Evolutionary conservation across 192 early-diverging fungal species (phyloP).

Genomic region (Coemansia sp.): DNA sequence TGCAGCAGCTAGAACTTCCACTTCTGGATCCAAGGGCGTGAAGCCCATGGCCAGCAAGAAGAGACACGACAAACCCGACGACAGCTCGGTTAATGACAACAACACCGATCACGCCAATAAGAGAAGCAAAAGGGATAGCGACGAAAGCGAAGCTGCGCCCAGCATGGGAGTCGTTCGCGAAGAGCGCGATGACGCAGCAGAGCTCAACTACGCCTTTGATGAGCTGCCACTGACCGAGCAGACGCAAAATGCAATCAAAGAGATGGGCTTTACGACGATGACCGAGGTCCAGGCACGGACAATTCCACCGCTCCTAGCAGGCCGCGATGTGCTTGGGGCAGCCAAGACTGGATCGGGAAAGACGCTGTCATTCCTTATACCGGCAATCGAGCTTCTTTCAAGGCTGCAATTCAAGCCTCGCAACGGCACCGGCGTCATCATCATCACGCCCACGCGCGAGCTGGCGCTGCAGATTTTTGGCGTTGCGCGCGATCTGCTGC

Average conservation of each 20-base stretch:
- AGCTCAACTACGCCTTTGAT: slow-evolving; percentile 62
- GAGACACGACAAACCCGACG: slow-evolving; percentile 9
- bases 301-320: slow-evolving; percentile 93
- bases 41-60: slow-evolving; percentile 14
- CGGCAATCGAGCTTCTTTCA: slow-evolving; percentile 87
- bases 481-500: slow-evolving; percentile 92
- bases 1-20: slow-evolving; percentile 1
- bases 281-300: slow-evolving; percentile 96
- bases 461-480: slow-evolving; percentile 98
- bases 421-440: slow-evolving; percentile 92
- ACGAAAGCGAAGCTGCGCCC: background rate
- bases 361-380: slow-evolving; percentile 95
- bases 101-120: slow-evolving; percentile 11
- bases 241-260: slow-evolving; percentile 79
- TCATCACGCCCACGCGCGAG: slow-evolving; percentile 98
- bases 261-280: slow-evolving; percentile 93
- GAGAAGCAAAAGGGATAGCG: slow-evolving; percentile 6
- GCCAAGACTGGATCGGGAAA: slow-evolving; percentile 98
- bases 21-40: slow-evolving; percentile 3
- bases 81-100: slow-evolving; percentile 4
- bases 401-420: slow-evolving; percentile 94
- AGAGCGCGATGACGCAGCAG: slow-evolving; percentile 2
- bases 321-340: slow-evolving; percentile 95
- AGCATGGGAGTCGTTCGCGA: background rate
- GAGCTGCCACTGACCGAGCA: slow-evolving; percentile 77